These are phyloP conservation scores for Camellia oleifera DNA, from an alignment of 179 eudicot genomes.

Conservation along the genomic window DNA sequence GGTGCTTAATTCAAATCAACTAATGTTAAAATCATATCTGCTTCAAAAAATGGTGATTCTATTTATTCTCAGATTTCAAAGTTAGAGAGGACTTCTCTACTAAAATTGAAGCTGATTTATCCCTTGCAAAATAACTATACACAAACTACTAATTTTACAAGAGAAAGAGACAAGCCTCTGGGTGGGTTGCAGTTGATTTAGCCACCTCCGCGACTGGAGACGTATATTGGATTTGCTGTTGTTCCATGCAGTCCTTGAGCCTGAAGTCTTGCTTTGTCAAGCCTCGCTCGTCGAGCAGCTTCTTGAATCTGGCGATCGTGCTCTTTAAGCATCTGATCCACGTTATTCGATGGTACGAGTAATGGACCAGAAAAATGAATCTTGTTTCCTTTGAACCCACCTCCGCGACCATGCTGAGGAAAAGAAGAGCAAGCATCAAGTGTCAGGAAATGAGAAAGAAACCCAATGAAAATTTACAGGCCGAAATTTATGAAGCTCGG, in stretches of 20 bases:
- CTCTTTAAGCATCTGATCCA: constrained; percentile 79
- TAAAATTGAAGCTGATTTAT: not conserved
- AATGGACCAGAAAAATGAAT: constrained; percentile 78
- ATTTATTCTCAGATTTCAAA: constrained; percentile 1
- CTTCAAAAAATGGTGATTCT: not conserved
- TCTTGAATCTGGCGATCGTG: constrained; percentile 80
- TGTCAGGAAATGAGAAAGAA: not conserved
- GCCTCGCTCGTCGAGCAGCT: constrained; percentile 71
- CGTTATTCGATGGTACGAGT: constrained; percentile 53
- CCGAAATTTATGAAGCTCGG: not conserved
- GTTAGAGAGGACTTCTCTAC: not conserved
- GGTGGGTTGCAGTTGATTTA: not conserved
- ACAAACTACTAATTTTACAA: not conserved
- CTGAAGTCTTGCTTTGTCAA: constrained; percentile 48
- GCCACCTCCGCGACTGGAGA: constrained; percentile 19
- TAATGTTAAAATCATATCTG: not conserved
- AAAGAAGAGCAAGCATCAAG: not conserved
- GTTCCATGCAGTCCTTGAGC: constrained; percentile 14
- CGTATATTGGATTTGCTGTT: constrained; percentile 12
- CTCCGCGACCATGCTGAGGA: constrained; percentile 32
- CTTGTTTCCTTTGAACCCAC: constrained; percentile 42
- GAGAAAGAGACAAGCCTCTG: not conserved
- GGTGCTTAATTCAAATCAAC: too few relatives aligned
- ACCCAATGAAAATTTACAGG: not conserved
- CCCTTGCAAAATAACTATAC: constrained; percentile 12